Evolutionary conservation across 768 basidiomycete species (phyloP), one percentile per base, ranked within the genome.

Genomic region (Leccinum aurantiacum): DNA sequence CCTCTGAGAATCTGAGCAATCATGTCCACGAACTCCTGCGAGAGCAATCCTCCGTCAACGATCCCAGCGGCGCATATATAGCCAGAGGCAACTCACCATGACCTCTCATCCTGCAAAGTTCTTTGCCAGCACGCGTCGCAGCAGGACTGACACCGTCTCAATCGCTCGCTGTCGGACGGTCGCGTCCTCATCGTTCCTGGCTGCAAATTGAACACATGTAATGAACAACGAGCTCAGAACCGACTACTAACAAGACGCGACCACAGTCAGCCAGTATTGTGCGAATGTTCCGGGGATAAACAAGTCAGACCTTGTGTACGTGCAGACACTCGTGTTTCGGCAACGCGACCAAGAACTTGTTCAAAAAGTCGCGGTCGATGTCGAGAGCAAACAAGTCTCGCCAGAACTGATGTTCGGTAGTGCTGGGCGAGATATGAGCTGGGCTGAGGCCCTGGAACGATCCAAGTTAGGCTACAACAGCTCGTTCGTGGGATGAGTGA

Each of bases 81-180:
- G 6, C 5, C 2, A 37, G 29, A 15, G 10, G 14, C n/a, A 31
- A 54, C 66, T 54, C 53, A 78, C 27, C 87, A 90, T 90, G 7
- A 84, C 79, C 66, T 90, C 88, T 85, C 85, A 89, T 33, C 89
- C 88, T 4, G 83, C 79, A 1, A 84, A 69, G 57, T 82, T 81
- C 72, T 89, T 89, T 38, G 75, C 75, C 55, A 89, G 74, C 17
- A 87, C 67, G 56, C 76, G 75, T 10, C 80, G 78, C 22, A 82
- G 66, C 4, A 84, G 33, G 14, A 84, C 71, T 0, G 78, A 72
- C 37, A 88, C 70, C 1, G 83, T 84, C 63, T 83, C 78, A 14
- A 88, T 62, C 4, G 86, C 82, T 62, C 83, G 79, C 17, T 61
- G 19, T 7, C 68, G 64, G 10, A 63, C 38, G 11, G 15, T 15